A percentile compares a stretch with the other conserved stretches of the same genome.
Evolutionary conservation across 2,329 filamentous ascomycete species (phyloP).

Genomic region (Nemania sp.): DNA sequence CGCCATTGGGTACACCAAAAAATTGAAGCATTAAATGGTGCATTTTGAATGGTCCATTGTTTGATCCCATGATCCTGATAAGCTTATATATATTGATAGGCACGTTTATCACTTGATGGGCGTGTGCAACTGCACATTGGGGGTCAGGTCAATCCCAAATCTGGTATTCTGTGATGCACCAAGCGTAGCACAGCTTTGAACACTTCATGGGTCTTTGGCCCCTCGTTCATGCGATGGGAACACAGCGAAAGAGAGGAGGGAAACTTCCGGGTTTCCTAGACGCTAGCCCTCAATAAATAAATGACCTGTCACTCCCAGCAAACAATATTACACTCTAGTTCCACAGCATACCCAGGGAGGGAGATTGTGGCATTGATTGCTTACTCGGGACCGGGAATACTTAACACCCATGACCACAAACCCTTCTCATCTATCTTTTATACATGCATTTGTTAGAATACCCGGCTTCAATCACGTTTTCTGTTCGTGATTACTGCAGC

Average conservation of each 20-base stretch:
- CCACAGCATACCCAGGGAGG: background rate
- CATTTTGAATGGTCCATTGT: background rate
- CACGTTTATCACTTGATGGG: background rate
- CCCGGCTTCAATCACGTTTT: background rate
- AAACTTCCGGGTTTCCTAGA: background rate
- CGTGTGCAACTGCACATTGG: conserved; percentile 12
- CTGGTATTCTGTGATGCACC: background rate
- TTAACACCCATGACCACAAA: background rate
- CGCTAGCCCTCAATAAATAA: background rate
- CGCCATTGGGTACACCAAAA: background rate
- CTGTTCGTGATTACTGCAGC: background rate
- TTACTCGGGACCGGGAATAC: background rate
- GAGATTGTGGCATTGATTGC: background rate
- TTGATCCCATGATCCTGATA: background rate
- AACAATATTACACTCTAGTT: background rate
- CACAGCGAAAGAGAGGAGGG: background rate
- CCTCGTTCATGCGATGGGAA: background rate
- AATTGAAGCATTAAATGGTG: background rate
- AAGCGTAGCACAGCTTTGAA: background rate
- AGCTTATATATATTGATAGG: background rate
- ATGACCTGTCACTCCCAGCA: background rate
- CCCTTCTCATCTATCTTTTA: background rate
- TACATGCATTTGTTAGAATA: background rate
- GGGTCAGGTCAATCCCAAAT: background rate
- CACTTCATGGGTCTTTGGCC: background rate